phyloP scores from a whole-genome alignment of 202 grass and related monocot genomes.

The Carex arenaria region DNA sequence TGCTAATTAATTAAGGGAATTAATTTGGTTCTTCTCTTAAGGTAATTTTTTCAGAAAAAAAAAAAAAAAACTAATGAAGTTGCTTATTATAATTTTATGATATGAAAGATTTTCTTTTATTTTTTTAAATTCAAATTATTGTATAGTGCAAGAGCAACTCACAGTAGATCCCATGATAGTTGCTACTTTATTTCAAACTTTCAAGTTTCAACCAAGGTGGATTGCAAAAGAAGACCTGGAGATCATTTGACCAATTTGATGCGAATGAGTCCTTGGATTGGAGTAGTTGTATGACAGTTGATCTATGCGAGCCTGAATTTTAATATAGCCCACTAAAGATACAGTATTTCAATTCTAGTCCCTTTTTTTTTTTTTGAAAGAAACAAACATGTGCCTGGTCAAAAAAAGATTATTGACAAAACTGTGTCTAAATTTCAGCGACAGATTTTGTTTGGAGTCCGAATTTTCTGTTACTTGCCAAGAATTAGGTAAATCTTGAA shows the following conservation, averaged over 20 bases:
- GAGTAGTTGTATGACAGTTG: background rate
- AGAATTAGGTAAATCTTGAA: background rate
- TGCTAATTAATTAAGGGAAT: background rate
- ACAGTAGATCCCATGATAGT: background rate
- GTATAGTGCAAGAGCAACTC: background rate
- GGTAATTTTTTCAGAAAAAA: background rate
- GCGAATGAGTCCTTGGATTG: background rate
- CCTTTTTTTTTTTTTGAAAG: background rate
- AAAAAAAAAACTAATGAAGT: background rate
- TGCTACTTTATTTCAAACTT: background rate
- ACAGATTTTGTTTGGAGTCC: background rate
- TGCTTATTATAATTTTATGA: background rate
- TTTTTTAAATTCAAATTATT: background rate
- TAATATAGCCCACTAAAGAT: background rate
- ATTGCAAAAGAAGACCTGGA: background rate
- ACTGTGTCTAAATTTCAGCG: background rate
- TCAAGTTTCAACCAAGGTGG: background rate
- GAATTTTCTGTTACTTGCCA: background rate
- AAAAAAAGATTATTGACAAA: background rate
- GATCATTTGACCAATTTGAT: slow-evolving; percentile 6
- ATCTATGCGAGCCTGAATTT: background rate
- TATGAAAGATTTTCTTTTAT: background rate
- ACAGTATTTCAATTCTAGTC: background rate
- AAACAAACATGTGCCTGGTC: background rate
- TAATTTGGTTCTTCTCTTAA: background rate